Evolutionary conservation across 2,329 filamentous ascomycete genomes (phyloP), one percentile per base, ranked within the genome.

Genomic region (Boeremia lycopersici): DNA sequence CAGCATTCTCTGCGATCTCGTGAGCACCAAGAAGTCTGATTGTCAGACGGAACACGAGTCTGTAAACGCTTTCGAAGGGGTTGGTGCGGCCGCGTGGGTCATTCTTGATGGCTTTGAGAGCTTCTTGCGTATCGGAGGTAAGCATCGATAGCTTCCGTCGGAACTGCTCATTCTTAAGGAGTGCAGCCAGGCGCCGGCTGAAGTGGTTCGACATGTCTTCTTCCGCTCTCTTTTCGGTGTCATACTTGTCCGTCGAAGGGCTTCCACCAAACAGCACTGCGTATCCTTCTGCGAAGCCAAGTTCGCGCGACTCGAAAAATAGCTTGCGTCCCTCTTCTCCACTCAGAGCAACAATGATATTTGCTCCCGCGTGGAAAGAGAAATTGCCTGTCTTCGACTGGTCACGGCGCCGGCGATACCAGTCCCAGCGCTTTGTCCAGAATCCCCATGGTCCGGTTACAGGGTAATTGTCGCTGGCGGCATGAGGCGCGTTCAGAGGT

Each of bases 31-130:
- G 75, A 4, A 78, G 81, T 11, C 84, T 78, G 73, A 85, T 84
- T 4, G 82, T 86, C n/a, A 86, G 75, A 62, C 80, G 77, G 67
- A 81, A 86, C 1, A 86, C 76, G 49, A 83, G 73, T 6, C 74
- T 67, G 63, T 84, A 84, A 41, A 85, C 73, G 63, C 76, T 76
- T 31, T 83, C 76, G 61, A 86, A 85, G 0, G 83, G 82, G 57
- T 86, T 77, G 7, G 81, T 80, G 5, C 77, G 67, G 8, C 72
- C 73, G 7, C 60, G 62, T 5, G 69, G 61, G 29, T 72, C 64
- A 2, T 64, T 63, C 4, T 67, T 69, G 8, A 83, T 72, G 4
- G 56, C 59, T 11, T 79, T 71, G 15, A 82, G 68, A 0, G 70
- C 69, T 4, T 62, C 75, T 66, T 15, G 76, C 68, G 69, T 82